Evolutionary conservation across 2,329 filamentous ascomycete genomes (phyloP).

Genomic region (Aquanectria penicillioides): DNA sequence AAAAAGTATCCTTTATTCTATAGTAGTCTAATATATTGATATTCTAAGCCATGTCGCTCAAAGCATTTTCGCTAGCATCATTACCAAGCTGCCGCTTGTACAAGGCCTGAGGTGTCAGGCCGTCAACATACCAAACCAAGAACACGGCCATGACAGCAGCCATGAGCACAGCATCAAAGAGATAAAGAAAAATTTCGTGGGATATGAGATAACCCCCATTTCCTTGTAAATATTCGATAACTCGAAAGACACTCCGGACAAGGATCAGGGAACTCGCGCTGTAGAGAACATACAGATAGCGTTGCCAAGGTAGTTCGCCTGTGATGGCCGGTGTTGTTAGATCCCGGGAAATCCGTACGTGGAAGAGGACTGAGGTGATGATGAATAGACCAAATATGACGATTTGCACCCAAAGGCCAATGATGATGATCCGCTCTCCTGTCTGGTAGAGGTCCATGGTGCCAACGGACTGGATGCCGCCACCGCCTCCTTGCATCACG

Average conservation of each 20-base stretch:
- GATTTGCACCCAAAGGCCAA: slow-evolving; percentile 62
- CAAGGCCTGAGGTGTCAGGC: no score
- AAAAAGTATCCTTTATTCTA: no score
- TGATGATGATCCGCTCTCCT: slow-evolving; percentile 59
- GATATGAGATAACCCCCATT: slow-evolving; percentile 42
- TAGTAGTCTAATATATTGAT: no score
- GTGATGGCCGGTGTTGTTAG: neutral
- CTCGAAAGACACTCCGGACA: slow-evolving; percentile 50
- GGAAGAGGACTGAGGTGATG: slow-evolving; percentile 53
- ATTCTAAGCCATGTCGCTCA: no score
- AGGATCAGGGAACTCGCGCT: slow-evolving; percentile 44
- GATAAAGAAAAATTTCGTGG: slow-evolving; percentile 45
- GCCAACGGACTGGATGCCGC: slow-evolving; percentile 12
- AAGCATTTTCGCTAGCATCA: no score
- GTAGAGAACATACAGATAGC: slow-evolving; percentile 31
- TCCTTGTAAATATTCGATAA: slow-evolving; percentile 50
- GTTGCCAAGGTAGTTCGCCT: slow-evolving; percentile 41
- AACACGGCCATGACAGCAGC: neutral
- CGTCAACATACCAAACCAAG: neutral
- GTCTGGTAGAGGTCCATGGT: slow-evolving; percentile 14
- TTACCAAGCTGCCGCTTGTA: no score
- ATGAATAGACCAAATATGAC: slow-evolving; percentile 63
- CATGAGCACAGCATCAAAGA: slow-evolving; percentile 48
- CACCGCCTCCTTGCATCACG: slow-evolving; percentile 28
- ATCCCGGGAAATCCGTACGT: slow-evolving; percentile 36